Evolutionary conservation across 768 basidiomycete genomes (phyloP), one percentile per base, ranked within the genome.

Genomic region (Fibroporia radiculosa): DNA sequence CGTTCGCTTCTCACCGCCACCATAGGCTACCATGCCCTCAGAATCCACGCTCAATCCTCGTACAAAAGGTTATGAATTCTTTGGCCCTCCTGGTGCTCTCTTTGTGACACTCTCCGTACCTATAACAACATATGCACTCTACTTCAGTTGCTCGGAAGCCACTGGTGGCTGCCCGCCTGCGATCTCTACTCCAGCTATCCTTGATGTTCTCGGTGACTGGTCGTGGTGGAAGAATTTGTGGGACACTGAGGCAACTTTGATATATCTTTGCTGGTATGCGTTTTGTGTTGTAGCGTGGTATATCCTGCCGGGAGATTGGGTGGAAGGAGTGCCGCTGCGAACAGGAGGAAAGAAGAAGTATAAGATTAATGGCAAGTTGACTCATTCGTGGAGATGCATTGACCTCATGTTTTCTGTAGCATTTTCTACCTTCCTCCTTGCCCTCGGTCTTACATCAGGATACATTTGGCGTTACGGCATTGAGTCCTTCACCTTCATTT

Each of bases 191-290:
- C 19, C 75, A 69, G 20, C 37, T 19, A 61, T 83, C 41, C 50
- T 71, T 24, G 56, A 67, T 14, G 64, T 80, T 0, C 49, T 88
- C 6, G 67, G 73, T 5, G 63, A 66, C 53, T 50, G 58, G 4
- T 58, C 66, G 14, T 92, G 78, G 77, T 93, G 87, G 83, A 71
- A 67, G 35, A 62, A 69, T 16, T 73, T 96, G 1, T 96, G 88
- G 84, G 93, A 97, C 56, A 75, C 77, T 0, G 68, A 93, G 46
- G 92, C 92, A 0, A 56, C 76, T 2, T 53, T 79, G 18, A 73
- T 84, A 13, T 98, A 97, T 66, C 60, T 85, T 32, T 89, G 63
- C 0, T 99, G 95, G 93, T 97, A 96, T 64, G 67, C 77, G n/a
- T 98, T 84, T 63, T 84, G 79, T 52, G 75, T 97, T 38, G 64